Evolutionary conservation across 108 stramenopile species (phyloP).

Genomic region (Schizochytrium sp.): DNA sequence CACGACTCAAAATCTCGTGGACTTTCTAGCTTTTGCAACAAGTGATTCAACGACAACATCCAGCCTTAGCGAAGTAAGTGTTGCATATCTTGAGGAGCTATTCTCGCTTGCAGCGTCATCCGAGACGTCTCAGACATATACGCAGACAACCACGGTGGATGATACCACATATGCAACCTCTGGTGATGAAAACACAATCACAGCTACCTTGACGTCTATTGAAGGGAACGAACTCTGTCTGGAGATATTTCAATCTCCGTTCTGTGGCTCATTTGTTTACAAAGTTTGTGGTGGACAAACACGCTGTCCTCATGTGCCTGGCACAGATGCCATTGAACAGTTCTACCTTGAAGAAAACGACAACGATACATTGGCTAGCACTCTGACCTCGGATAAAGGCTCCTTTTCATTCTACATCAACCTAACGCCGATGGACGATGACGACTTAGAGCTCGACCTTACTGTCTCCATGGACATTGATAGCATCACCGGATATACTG

Average conservation of each 20-base stretch:
- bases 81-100: too few relatives aligned
- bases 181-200: not conserved
- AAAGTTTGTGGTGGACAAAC: not conserved
- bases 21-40: too few relatives aligned
- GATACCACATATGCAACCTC: not conserved
- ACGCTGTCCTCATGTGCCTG: not conserved
- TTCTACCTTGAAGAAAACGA: not conserved
- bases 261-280: not conserved
- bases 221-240: constrained; percentile 1
- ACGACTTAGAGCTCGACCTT: not conserved
- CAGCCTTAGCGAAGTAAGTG: too few relatives aligned
- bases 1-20: too few relatives aligned
- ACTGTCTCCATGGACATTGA: not conserved
- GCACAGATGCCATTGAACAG: not conserved
- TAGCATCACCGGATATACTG: not conserved
- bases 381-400: not conserved
- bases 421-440: not conserved
- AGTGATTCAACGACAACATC: too few relatives aligned
- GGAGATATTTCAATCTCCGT: not conserved
- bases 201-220: not conserved
- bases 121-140: not conserved
- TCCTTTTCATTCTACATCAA: not conserved
- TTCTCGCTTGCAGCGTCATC: too few relatives aligned
- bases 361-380: not conserved
- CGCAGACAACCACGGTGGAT: not conserved